Conservation (phyloP, 2,329 filamentous ascomycete genomes). For the Talaromyces sp. region DNA sequence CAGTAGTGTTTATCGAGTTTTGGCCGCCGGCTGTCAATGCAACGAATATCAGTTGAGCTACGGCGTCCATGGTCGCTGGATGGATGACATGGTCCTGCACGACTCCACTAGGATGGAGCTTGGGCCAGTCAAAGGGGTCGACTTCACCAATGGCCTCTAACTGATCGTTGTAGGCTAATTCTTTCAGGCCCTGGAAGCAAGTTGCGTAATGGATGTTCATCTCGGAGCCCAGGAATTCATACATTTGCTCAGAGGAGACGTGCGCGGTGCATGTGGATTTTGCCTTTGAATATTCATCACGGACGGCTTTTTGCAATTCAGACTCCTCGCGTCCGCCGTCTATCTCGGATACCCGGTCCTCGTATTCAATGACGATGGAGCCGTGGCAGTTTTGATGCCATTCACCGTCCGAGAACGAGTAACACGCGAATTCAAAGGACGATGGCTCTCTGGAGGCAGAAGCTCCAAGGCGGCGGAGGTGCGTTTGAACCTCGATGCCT, state of each 20-base stretch:
- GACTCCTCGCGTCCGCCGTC: not conserved
- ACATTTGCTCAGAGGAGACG: not conserved
- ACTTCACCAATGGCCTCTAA: slow-evolving; percentile 8
- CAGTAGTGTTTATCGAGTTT: slow-evolving; percentile 14
- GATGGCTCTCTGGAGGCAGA: not conserved
- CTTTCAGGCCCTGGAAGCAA: too few relatives aligned
- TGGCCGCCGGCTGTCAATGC: slow-evolving; percentile 6
- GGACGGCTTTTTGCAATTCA: not conserved
- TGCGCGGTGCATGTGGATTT: slow-evolving; percentile 10
- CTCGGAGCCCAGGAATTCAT: too few relatives aligned
- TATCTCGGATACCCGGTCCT: not conserved
- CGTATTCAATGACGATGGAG: not conserved
- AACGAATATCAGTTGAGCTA: slow-evolving; percentile 9
- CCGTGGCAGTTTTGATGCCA: slow-evolving; percentile 1
- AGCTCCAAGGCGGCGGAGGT: not conserved
- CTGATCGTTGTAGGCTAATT: slow-evolving; percentile 14
- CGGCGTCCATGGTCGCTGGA: slow-evolving; percentile 8
- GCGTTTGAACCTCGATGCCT: not conserved
- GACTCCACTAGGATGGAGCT: not conserved
- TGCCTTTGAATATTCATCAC: not conserved
- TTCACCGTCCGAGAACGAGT: not conserved
- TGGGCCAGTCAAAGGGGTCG: slow-evolving; percentile 11
- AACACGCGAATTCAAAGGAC: not conserved
- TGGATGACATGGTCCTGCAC: slow-evolving; percentile 13
- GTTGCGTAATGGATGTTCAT: too few relatives aligned